Percentiles rank a stretch among this genome's conserved stretches.
These are phyloP conservation scores for Lentinus polychrous DNA, from an alignment of 1,284 basidiomycete species.

Conservation along the genomic window DNA sequence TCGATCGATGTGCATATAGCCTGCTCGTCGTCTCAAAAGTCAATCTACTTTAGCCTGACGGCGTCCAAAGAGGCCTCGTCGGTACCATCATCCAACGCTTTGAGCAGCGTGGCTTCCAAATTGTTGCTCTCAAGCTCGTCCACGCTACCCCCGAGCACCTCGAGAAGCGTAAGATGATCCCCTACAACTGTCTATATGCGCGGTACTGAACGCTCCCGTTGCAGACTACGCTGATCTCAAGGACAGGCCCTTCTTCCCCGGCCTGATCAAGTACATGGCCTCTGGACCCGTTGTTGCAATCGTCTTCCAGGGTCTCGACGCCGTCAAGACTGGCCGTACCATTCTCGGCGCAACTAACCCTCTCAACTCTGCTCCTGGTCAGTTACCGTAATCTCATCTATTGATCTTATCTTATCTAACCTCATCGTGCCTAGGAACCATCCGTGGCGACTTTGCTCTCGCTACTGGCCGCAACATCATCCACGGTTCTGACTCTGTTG, in stretches of 20 bases:
- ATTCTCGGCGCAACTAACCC: constrained; percentile 99
- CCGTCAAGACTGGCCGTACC: constrained; percentile 91
- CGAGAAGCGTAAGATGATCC: constrained; percentile 60
- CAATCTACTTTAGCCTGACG: constrained; percentile 71
- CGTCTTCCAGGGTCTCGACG: constrained; percentile 96
- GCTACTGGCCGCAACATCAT: constrained; percentile 92
- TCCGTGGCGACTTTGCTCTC: constrained; percentile 91
- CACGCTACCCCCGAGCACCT: constrained; percentile 76
- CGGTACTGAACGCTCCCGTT: constrained; percentile 3
- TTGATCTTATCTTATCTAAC: neutral
- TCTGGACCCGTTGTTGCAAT: constrained; percentile 95
- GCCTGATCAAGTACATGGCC: constrained; percentile 91
- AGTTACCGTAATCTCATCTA: constrained; percentile 12
- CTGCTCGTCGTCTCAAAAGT: constrained; percentile 4
- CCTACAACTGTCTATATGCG: neutral
- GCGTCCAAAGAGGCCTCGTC: constrained; percentile 92
- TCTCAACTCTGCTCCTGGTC: constrained; percentile 80
- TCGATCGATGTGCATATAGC: neutral
- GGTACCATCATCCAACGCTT: constrained; percentile 92
- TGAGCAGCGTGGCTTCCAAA: constrained; percentile 94
- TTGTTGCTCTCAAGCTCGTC: constrained; percentile 83
- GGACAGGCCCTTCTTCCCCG: constrained; percentile 89
- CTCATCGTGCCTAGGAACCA: constrained; percentile 49
- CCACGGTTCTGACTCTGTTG: constrained; percentile 91
- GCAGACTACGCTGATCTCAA: constrained; percentile 92